Base-by-base conservation (phyloP, 1,139 yeast species). In the Protomyces macrosporus region DNA sequence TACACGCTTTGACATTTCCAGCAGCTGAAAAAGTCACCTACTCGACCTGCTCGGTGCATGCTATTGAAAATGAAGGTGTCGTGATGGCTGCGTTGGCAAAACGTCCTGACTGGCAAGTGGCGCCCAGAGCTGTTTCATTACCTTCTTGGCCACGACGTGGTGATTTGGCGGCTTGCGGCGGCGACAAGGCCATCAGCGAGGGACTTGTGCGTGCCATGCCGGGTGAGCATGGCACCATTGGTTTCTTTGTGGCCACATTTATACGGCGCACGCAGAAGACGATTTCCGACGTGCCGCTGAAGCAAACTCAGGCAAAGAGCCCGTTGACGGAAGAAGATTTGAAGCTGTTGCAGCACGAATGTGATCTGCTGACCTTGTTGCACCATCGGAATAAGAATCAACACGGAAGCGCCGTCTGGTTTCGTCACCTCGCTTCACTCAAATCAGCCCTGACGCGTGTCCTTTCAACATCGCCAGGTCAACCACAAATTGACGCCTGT, bases 21-120 rank as follows among this genome's bases (percentile, higher is more conserved):
- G 77, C 75, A 16, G 97, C 90, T 0, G 77, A 77, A 48, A 85
- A 84, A 67, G 85, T 93, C n/a, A 95, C 93, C 0, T 95, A 93
- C 72, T 90, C 97, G 10, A 93, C 99, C 0, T 93, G 99, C 75
- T 91, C 98, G 0, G 82, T 93, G 16, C 97, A 95, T 73, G 86
- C 93, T 0, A 88, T 88, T 70, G 99, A 95, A 72, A 93, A 93
- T 71, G 99, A 93, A 75, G 79, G 87, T 57, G 98, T 93, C 3
- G 98, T 90, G 3, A 82, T 86, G 62, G 88, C 87, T 69, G 76
- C 93, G 45, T 76, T 93, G 53, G 80, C 91, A 2, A 77, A 81
- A 66, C 73, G 74, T 5, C 78, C 77, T 67, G 96, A 96, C 0
- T 93, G 98, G 98, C 78, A 71, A 65, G 80, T 93, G 16, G 86